phyloP scores from a whole-genome alignment of 2,329 filamentous ascomycete genomes.

The Claviceps maximensis region DNA sequence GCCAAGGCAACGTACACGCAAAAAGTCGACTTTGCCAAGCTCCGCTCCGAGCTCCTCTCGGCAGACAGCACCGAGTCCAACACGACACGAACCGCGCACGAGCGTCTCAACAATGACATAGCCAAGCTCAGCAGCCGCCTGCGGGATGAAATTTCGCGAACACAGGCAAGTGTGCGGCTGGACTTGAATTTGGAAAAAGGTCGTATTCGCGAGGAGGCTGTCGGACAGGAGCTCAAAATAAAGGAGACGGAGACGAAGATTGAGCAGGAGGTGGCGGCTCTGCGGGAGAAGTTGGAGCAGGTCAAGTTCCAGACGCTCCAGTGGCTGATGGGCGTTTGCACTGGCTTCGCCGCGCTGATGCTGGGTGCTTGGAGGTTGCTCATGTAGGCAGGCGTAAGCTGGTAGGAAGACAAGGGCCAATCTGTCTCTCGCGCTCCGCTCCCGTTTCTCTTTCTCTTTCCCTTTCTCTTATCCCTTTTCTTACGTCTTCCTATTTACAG shows the following conservation, averaged over 20 bases:
- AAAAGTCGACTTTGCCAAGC: conserved; percentile 96
- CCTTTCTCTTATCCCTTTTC: not conserved
- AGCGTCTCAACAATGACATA: conserved; percentile 85
- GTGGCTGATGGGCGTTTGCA: conserved; percentile 85
- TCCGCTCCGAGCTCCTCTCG: conserved; percentile 84
- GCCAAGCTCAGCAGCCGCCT: conserved; percentile 83
- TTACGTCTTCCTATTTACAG: not conserved
- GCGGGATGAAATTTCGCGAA: conserved; percentile 86
- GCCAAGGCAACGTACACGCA: conserved; percentile 69
- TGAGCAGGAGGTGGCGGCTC: conserved; percentile 85
- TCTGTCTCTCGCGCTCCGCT: not conserved
- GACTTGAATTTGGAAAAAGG: conserved; percentile 96
- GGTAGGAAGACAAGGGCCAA: too few species aligned
- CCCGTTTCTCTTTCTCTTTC: not conserved
- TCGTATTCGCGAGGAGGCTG: conserved; percentile 88
- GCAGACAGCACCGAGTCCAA: conserved; percentile 85
- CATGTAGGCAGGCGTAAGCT: conserved; percentile 31
- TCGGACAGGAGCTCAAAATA: conserved; percentile 92
- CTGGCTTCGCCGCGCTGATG: conserved; percentile 52
- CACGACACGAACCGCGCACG: conserved; percentile 78
- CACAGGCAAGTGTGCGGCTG: conserved; percentile 81
- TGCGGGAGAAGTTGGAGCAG: conserved; percentile 85
- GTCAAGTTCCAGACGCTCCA: conserved; percentile 98
- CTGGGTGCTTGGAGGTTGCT: conserved; percentile 58
- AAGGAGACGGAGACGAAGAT: conserved; percentile 98